Evolutionary conservation across 257 asterid genomes (phyloP), one percentile per base, ranked within the genome.

Genomic region (Solanum gandarillasii): DNA sequence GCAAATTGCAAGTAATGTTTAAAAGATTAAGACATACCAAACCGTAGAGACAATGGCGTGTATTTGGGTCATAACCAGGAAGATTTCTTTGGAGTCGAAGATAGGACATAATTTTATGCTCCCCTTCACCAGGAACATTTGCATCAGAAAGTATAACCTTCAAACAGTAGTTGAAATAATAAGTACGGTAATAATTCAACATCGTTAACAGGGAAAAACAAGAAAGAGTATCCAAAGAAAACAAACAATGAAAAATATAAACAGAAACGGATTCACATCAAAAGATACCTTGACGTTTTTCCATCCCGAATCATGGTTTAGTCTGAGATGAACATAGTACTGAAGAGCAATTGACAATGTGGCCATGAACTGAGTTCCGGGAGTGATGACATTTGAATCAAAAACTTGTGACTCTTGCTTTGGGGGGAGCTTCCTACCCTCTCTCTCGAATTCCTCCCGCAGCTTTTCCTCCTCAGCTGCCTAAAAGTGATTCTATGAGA

Each of bases 41-140:
- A 20, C 98, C 98, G 39, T 95, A 93, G 5, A 94, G 89, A 83
- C 98, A 94, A 43, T 95, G 98, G 31, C 87, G 91, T 1, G 93
- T 93, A 71, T 95, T 95, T 5, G 94, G 94, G 67, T 94, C 91
- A 87, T 95, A 94, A 62, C 87, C 95, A 5, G 91, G 86, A 9
- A 73, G 88, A n/a, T 88, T 31, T 1, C 97, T 89, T 65, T 95
- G 97, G 10, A 91, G 89, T 34, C 95, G 92, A 11, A 95, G 91
- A 35, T 91, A 95, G 2, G 94, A 89, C 93, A 92, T 92, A 27
- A 95, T 90, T 55, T 95, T 95, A 87, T 95, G 97, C 55, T 95
- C 98, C 27, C 97, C 97, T 86, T 95, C 98, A 4, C 98, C 98
- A 1, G 97, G 98, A 52, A 91, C 97, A 90, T 91, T 93, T 72